Evolutionary conservation across 192 early-diverging fungal species (phyloP), one percentile per base, ranked within the genome.

Genomic region (Coemansia sp.): DNA sequence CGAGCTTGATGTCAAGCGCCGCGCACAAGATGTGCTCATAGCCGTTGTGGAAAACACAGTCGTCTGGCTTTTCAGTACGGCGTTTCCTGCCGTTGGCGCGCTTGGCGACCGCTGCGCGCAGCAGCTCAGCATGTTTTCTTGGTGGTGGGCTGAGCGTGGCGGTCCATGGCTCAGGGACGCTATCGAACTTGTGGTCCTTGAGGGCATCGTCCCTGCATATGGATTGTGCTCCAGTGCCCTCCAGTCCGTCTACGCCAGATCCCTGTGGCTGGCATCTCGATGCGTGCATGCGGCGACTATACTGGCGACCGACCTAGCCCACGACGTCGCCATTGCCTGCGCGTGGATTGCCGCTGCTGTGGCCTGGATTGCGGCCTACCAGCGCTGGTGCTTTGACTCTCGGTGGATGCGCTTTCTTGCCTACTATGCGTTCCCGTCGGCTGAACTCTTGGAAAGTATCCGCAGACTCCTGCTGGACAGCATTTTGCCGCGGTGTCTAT

Each of bases 61-160:
- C 11, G 68, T 65, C 4, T 76, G 67, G 74, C 53, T 64, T 38
- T 70, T 76, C 50, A 34, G 57, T 33, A 44, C 59, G 3, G 61
- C 29, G 6, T 61, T 70, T 25, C 74, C 74, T 17, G 56, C 64
- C 17, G 19, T 65, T 2, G 64, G 55, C 19, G 30, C 14, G 52
- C 52, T 54, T n/a, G 27, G 27, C n/a, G 52, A 29, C 27, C 52
- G 30, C 29, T 33, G 52, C 8, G 30, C 30, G 17, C 30, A 29
- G 52, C 29, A 33, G 17, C 13, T 33, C 29, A 41, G 40, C 41
- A 1, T 20, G 4, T 28, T 52, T 48, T 61, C 37, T 23, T 15
- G 9, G 8, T 76, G 74, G 74, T 76, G 74, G 74, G 29, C 30
- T 4, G 64, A 70, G 38, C 58, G 50, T 2, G 74, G 74, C 19